Conservation (phyloP, 495 filamentous ascomycete genomes). For the Penicillium ochrochloron region DNA sequence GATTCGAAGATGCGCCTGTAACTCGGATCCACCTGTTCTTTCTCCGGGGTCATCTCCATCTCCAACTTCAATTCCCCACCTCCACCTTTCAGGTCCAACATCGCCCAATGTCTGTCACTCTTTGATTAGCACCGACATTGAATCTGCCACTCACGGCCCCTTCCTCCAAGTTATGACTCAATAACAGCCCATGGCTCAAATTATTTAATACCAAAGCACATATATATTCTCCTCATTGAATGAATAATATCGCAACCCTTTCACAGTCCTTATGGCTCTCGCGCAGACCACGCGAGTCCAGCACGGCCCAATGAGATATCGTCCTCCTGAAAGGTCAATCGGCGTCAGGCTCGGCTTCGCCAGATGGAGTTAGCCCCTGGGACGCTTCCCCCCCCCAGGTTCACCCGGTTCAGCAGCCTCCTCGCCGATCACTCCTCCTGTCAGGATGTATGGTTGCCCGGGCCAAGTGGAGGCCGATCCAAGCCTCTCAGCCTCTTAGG, state of each 20-base stretch:
- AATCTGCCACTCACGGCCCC: neutral
- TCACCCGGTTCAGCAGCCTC: slow-evolving; percentile 10
- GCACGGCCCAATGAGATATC: slow-evolving; percentile 3
- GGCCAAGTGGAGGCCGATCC: neutral
- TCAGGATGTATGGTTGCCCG: slow-evolving; percentile 13
- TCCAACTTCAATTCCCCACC: slow-evolving; percentile 9
- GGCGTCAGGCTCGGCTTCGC: slow-evolving; percentile 25
- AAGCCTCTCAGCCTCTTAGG: slow-evolving; percentile 3
- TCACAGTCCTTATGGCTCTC: neutral
- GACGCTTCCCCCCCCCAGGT: neutral
- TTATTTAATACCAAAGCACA: neutral
- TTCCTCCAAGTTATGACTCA: neutral
- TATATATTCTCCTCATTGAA: neutral
- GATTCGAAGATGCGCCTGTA: slow-evolving; percentile 2
- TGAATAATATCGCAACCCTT: neutral
- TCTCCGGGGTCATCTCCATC: slow-evolving; percentile 2
- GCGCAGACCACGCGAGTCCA: slow-evolving; percentile 21
- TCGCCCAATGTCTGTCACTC: neutral
- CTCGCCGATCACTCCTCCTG: slow-evolving; percentile 27
- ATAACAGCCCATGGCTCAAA: neutral
- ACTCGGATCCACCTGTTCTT: slow-evolving; percentile 1
- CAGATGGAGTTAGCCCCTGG: slow-evolving; percentile 26
- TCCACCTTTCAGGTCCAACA: neutral
- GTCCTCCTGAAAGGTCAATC: slow-evolving; percentile 5
- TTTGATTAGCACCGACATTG: neutral